Evolutionary conservation across 176 grass and related monocot species (phyloP).

Genomic region (Cenchrus purpureus): DNA sequence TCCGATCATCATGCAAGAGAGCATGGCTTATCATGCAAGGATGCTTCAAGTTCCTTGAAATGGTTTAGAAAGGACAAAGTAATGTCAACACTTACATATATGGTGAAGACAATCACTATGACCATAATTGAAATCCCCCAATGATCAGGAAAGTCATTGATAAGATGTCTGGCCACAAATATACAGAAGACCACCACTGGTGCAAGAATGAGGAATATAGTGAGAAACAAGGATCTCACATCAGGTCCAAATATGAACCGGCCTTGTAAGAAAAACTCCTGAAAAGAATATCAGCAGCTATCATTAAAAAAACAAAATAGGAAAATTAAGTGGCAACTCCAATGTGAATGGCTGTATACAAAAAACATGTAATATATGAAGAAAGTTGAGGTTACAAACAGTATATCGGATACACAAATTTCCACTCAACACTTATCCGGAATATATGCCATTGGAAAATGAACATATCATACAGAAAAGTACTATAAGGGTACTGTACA

Average conservation of each 20-base stretch:
- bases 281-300: conserved; percentile 42
- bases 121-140: conserved; percentile 84
- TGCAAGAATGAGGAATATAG: conserved; percentile 84
- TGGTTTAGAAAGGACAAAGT: background rate
- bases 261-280: conserved; percentile 95
- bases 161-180: conserved; percentile 91
- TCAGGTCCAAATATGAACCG: conserved; percentile 98
- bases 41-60: conserved; percentile 3
- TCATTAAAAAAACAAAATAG: conserved; percentile 11
- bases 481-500: background rate
- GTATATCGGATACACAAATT: background rate
- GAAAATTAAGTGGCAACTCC: background rate
- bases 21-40: background rate
- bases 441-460: background rate
- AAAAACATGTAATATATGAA: background rate
- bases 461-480: background rate
- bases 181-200: conserved; percentile 89
- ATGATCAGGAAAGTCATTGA: conserved; percentile 86
- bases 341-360: background rate
- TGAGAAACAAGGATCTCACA: conserved; percentile 93
- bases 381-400: conserved; percentile 1
- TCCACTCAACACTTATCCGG: background rate
- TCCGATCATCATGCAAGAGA: conserved; percentile 18
- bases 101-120: conserved; percentile 77
- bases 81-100: conserved; percentile 72